Conservation (phyloP, 805 yeast species). For the Candida multigemmis region DNA sequence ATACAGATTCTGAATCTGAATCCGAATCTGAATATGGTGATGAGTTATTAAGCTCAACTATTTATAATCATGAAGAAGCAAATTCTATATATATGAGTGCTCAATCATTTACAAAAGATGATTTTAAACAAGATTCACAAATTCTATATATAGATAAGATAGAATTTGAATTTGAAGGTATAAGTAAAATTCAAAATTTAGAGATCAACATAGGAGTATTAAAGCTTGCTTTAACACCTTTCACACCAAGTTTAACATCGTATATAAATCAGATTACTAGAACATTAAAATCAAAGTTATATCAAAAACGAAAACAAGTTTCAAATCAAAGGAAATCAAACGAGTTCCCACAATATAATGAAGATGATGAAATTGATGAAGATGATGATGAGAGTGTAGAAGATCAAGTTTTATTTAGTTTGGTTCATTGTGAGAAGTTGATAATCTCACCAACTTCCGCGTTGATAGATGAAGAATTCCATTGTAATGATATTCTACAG, state of each 20-base stretch:
- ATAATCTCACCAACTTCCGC: conserved; percentile 40
- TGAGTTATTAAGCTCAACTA: conserved; percentile 1
- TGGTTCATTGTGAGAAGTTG: conserved; percentile 27
- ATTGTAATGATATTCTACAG: conserved; percentile 15
- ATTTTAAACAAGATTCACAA: conserved; percentile 6
- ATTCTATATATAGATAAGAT: conserved; percentile 25
- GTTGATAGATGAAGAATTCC: conserved; percentile 30
- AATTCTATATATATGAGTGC: conserved; percentile 80
- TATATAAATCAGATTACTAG: conserved; percentile 29
- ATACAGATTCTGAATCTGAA: conserved; percentile 2
- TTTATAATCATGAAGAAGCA: conserved; percentile 45
- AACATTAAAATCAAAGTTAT: conserved; percentile 20
- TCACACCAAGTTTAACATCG: conserved; percentile 27
- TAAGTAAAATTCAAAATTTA: conserved; percentile 21
- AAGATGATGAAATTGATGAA: conserved; percentile 5
- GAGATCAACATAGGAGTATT: conserved; percentile 29
- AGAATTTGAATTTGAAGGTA: conserved; percentile 40
- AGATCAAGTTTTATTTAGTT: conserved; percentile 20
- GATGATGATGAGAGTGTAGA: conserved; percentile 7
- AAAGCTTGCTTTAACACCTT: conserved; percentile 35
- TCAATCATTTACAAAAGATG: conserved; percentile 23
- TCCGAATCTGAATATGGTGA: conserved; percentile 3
- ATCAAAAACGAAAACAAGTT: conserved; percentile 15
- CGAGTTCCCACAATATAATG: conserved; percentile 16
- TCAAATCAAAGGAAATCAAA: background rate